phyloP scores from a whole-genome alignment of 169 alveolate species.

The Perkinsus marinus region DNA sequence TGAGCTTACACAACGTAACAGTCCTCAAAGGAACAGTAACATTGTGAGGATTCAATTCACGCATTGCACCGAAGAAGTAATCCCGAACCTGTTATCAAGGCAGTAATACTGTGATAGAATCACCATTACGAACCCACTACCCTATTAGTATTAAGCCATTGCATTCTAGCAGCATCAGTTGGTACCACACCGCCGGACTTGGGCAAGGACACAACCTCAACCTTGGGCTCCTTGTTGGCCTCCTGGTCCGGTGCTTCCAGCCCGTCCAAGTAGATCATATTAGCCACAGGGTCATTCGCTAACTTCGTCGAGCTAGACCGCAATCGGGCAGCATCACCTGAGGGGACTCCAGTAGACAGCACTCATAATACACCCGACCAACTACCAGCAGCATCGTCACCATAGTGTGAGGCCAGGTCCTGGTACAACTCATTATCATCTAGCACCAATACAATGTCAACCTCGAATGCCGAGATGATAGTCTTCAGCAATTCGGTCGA shows the following conservation, averaged over 20 bases:
- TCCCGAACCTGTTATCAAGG: background rate
- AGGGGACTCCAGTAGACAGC: background rate
- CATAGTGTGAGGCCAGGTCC: background rate
- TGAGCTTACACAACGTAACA: background rate
- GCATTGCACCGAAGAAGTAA: background rate
- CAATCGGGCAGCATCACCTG: background rate
- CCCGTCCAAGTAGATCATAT: background rate
- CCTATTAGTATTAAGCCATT: background rate
- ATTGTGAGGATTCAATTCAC: background rate
- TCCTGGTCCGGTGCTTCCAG: background rate
- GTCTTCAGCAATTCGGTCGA: slow-evolving; percentile 16
- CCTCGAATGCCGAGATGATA: slow-evolving; percentile 15
- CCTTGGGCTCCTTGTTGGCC: background rate
- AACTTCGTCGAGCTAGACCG: background rate
- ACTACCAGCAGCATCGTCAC: background rate
- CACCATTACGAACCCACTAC: background rate
- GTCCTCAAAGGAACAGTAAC: background rate
- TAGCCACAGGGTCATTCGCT: background rate
- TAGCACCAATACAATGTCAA: slow-evolving; percentile 21
- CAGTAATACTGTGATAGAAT: background rate
- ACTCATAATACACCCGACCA: background rate
- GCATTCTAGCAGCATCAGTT: background rate
- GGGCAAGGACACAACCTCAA: background rate
- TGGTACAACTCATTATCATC: slow-evolving; percentile 9
- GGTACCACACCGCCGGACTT: background rate